Evolutionary conservation across 1,284 basidiomycete species (phyloP).

Genomic region (Schizophyllum amplum): DNA sequence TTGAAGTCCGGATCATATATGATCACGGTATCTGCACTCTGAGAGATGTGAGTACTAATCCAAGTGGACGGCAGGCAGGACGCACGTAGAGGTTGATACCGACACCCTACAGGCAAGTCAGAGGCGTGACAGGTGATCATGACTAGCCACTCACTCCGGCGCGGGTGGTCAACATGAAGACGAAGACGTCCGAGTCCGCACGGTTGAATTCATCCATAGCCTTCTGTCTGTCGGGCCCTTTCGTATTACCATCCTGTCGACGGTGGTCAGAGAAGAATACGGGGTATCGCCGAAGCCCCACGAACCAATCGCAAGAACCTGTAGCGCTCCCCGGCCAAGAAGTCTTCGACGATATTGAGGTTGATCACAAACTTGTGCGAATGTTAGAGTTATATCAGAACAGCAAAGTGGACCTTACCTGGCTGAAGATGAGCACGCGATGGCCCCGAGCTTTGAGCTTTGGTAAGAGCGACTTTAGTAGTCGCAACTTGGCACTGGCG

Average conservation of each 20-base stretch:
- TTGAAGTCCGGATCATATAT: constrained; percentile 94
- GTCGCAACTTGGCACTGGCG: constrained; percentile 81
- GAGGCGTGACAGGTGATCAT: neutral
- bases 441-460: constrained; percentile 88
- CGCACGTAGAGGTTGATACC: constrained; percentile 79
- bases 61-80: constrained; percentile 32
- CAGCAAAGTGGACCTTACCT: constrained; percentile 50
- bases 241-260: constrained; percentile 82
- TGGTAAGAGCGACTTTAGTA: constrained; percentile 77
- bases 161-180: constrained; percentile 89
- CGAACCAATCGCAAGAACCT: constrained; percentile 84
- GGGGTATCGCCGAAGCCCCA: constrained; percentile 12
- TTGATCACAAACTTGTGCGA: constrained; percentile 78
- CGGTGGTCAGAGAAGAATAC: constrained; percentile 5
- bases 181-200: constrained; percentile 78
- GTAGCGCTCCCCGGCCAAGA: constrained; percentile 82
- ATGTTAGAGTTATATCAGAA: neutral
- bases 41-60: constrained; percentile 9
- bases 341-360: constrained; percentile 89
- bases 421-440: constrained; percentile 94
- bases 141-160: constrained; percentile 63
- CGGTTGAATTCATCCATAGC: constrained; percentile 93
- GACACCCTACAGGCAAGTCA: constrained; percentile 38
- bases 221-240: constrained; percentile 82
- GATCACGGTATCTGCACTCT: constrained; percentile 86